Conservation (phyloP, 371 early-diverging fungal genomes). For the Mortierella sp. region DNA sequence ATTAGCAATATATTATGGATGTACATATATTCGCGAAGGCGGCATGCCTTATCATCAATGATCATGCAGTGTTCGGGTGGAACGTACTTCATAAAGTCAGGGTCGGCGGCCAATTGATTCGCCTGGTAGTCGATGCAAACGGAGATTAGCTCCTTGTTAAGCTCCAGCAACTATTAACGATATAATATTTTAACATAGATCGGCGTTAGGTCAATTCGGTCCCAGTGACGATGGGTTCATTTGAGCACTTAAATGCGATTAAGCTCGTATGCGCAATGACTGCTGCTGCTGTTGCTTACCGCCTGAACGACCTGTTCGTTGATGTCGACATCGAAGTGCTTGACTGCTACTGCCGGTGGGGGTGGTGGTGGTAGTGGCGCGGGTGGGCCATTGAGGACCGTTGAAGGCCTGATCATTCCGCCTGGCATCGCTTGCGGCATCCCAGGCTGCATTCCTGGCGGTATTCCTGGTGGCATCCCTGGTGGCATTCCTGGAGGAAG, state of each 20-base stretch:
- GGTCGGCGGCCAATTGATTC: constrained; percentile 28
- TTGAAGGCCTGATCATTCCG: constrained; percentile 12
- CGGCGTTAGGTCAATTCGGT: not conserved
- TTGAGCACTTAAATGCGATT: not conserved
- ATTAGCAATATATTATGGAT: not conserved
- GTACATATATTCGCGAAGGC: not conserved
- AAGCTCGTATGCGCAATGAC: not conserved
- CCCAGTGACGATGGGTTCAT: not conserved
- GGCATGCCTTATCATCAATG: not conserved
- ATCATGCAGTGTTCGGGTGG: not conserved
- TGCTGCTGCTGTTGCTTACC: constrained; percentile 11
- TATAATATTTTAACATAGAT: not conserved
- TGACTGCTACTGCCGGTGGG: not conserved
- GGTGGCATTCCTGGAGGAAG: constrained; percentile 5
- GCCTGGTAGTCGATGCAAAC: constrained; percentile 57
- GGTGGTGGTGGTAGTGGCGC: not conserved
- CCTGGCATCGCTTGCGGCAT: constrained; percentile 13
- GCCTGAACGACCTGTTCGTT: constrained; percentile 48
- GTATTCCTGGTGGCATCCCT: constrained; percentile 13
- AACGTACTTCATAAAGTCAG: constrained; percentile 43
- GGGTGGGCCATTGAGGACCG: constrained; percentile 11
- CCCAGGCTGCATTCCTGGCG: constrained; percentile 14
- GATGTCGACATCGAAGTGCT: constrained; percentile 41
- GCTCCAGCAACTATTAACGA: constrained; percentile 30
- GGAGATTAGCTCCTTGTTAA: constrained; percentile 50